These are phyloP conservation scores for Monosporascus sp. DNA, from an alignment of 2,329 filamentous ascomycete species.

Conservation along the genomic window DNA sequence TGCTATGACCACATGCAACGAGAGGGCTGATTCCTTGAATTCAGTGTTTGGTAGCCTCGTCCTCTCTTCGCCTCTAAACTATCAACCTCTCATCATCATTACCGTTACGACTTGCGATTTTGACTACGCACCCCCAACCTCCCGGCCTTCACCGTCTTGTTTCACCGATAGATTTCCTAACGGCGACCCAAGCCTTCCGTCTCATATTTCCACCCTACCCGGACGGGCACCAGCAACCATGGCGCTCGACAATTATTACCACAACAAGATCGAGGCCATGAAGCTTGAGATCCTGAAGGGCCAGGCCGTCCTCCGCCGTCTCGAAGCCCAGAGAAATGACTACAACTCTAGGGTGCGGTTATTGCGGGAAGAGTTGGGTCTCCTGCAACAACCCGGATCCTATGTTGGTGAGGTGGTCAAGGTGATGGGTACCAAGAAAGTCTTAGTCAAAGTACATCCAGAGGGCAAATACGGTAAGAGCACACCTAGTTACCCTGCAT, in stretches of 20 bases:
- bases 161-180: not conserved
- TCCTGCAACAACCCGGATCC: conserved; percentile 94
- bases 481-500: not conserved
- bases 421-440: conserved; percentile 99
- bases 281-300: conserved; percentile 99
- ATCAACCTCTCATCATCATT: not conserved
- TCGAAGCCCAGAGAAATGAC: conserved; percentile 97
- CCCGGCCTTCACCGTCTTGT: not conserved
- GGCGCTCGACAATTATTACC: conserved; percentile 99
- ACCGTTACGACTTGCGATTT: not conserved
- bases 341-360: conserved; percentile 97
- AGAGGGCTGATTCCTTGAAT: not conserved
- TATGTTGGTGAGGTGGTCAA: conserved; percentile 99
- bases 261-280: conserved; percentile 99
- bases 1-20: too few species aligned
- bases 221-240: conserved; percentile 52
- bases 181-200: too few species aligned
- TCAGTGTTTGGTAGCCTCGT: conserved; percentile 1
- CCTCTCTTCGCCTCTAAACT: not conserved
- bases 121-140: too few species aligned
- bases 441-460: conserved; percentile 96
- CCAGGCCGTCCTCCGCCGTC: conserved; percentile 86
- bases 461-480: conserved; percentile 98
- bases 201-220: not conserved
- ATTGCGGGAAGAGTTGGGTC: conserved; percentile 87